phyloP scores from a whole-genome alignment of 1,139 yeast genomes.

The Blastobotrys malaysiensis region DNA sequence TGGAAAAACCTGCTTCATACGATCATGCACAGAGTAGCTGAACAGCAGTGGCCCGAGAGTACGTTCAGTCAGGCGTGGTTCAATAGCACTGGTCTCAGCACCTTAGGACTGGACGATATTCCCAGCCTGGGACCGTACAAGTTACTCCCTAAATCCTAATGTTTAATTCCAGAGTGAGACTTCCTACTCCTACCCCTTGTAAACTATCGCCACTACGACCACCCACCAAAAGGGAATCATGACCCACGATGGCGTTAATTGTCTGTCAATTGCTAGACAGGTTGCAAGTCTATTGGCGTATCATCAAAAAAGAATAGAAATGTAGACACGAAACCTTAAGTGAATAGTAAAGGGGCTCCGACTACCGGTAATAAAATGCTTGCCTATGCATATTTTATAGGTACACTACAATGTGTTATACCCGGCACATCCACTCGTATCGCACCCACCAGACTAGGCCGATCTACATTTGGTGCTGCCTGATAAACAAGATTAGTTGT shows the following conservation, averaged over 20 bases:
- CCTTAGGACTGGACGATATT: neutral
- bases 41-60: constrained; percentile 4
- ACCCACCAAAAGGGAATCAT: neutral
- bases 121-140: constrained; percentile 5
- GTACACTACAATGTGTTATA: no score
- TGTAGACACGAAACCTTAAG: neutral
- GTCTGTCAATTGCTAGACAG: neutral
- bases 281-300: neutral
- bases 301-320: neutral
- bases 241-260: neutral
- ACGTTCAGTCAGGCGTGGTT: constrained; percentile 11
- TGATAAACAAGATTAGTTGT: no score
- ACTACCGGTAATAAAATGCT: no score
- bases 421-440: no score
- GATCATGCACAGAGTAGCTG: constrained; percentile 6
- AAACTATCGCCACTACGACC: neutral
- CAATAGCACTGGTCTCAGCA: constrained; percentile 8
- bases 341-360: no score
- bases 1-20: constrained; percentile 10
- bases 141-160: neutral
- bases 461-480: no score
- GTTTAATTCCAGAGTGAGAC: neutral
- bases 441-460: no score
- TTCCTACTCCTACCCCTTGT: neutral
- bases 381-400: no score